Conservation (phyloP, 371 early-diverging fungal species). For the Chytridium lagenaria region DNA sequence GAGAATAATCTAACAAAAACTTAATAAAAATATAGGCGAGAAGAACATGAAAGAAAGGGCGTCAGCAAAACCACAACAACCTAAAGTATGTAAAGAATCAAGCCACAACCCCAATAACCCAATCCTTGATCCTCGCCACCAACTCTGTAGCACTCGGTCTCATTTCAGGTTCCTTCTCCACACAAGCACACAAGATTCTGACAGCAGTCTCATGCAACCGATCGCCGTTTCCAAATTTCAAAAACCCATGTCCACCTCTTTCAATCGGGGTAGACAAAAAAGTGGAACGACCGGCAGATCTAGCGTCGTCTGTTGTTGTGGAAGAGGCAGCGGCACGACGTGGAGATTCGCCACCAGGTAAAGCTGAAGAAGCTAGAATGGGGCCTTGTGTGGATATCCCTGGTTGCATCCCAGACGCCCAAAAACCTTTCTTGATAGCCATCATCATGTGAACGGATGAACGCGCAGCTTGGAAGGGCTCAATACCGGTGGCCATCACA, state of each 20-base stretch:
- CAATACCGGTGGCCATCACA: slow-evolving; percentile 68
- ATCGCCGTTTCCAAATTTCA: slow-evolving; percentile 44
- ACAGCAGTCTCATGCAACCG: slow-evolving; percentile 31
- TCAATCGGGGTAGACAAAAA: slow-evolving; percentile 7
- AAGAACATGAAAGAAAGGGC: no score
- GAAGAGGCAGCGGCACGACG: background rate
- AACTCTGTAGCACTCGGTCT: slow-evolving; percentile 43
- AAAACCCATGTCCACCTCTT: slow-evolving; percentile 25
- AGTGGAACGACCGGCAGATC: background rate
- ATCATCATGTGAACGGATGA: slow-evolving; percentile 46
- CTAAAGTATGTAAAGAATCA: no score
- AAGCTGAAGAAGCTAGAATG: slow-evolving; percentile 19
- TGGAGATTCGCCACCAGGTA: background rate
- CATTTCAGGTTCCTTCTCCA: slow-evolving; percentile 35
- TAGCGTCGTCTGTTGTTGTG: background rate
- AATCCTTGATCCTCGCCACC: slow-evolving; percentile 24
- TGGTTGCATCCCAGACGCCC: slow-evolving; percentile 51
- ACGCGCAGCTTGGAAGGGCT: slow-evolving; percentile 63
- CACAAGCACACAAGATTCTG: slow-evolving; percentile 35
- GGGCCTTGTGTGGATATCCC: slow-evolving; percentile 33
- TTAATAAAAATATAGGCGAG: no score
- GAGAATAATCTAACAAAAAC: no score
- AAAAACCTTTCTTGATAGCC: slow-evolving; percentile 52
- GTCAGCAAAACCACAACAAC: no score
- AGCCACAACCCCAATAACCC: slow-evolving; percentile 15